Evolutionary conservation across 1,139 yeast species (phyloP).

Genomic region (Yamadazyma dushanensis): DNA sequence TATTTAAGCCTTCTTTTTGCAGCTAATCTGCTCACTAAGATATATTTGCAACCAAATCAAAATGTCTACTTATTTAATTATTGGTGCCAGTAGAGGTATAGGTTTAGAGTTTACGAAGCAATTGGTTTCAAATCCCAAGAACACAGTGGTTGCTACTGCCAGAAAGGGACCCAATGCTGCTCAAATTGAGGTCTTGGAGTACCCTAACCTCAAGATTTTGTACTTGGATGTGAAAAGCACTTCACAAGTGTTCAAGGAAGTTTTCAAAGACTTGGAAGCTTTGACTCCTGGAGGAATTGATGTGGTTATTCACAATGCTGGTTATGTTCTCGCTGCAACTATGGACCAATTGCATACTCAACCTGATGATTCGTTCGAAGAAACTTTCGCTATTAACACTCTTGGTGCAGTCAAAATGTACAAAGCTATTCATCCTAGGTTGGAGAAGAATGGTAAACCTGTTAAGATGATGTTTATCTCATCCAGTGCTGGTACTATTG

Average conservation of each 20-base stretch:
- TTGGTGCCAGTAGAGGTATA: constrained; percentile 11
- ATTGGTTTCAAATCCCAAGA: constrained; percentile 5
- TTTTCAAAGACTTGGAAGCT: constrained; percentile 4
- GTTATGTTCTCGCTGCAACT: too few species aligned
- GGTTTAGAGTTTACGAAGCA: constrained; percentile 8
- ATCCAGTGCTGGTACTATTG: constrained; percentile 23
- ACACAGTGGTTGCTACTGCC: constrained; percentile 8
- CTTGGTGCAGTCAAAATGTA: constrained; percentile 30
- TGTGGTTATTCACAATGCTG: constrained; percentile 9
- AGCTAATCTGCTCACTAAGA: too few species aligned
- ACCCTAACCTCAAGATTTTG: constrained; percentile 5
- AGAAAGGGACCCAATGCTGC: constrained; percentile 5
- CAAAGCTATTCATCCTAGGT: constrained; percentile 24
- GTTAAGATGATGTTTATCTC: constrained; percentile 27
- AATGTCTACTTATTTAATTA: constrained; percentile 10
- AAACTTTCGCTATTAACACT: constrained; percentile 25
- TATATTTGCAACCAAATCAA: too few species aligned
- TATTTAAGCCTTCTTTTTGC: too few species aligned
- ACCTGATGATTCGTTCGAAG: constrained; percentile 12
- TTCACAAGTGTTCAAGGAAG: constrained; percentile 2
- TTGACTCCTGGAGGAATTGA: constrained; percentile 7
- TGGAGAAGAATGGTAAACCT: constrained; percentile 16
- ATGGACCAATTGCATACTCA: neutral
- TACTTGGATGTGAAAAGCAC: constrained; percentile 3
- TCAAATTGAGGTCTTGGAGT: constrained; percentile 1